phyloP scores from a whole-genome alignment of 192 early-diverging fungal genomes.

The Backusella sp. region DNA sequence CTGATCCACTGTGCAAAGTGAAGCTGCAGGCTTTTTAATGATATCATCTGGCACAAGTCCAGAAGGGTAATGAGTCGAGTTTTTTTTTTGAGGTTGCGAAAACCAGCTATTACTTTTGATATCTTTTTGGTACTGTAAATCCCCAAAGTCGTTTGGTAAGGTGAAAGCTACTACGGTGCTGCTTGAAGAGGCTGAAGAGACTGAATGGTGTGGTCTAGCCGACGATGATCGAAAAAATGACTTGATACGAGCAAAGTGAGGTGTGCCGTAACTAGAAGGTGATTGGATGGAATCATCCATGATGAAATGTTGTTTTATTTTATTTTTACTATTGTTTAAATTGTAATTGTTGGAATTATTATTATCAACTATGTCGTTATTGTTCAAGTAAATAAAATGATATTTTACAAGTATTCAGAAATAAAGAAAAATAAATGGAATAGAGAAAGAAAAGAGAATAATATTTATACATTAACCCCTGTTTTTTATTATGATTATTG shows the following conservation, averaged over 20 bases:
- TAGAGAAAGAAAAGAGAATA: background rate
- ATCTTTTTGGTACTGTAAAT: constrained; percentile 1
- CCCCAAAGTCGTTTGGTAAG: constrained; percentile 18
- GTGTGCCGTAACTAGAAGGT: constrained; percentile 14
- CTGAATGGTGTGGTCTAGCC: background rate
- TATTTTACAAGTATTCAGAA: background rate
- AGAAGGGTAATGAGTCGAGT: background rate
- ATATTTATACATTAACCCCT: constrained; percentile 1
- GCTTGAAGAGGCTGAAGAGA: background rate
- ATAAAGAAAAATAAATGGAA: background rate
- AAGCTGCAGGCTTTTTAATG: constrained; percentile 9
- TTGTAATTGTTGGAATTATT: background rate
- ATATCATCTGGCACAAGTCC: background rate
- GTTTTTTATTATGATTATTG: constrained; percentile 6
- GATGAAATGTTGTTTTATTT: background rate
- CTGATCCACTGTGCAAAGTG: background rate
- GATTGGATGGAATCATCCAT: constrained; percentile 13
- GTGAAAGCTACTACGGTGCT: background rate
- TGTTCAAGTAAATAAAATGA: background rate
- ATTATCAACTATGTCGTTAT: background rate
- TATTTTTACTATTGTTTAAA: background rate
- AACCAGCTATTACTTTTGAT: constrained; percentile 18
- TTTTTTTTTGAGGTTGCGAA: background rate
- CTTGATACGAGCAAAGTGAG: constrained; percentile 15
- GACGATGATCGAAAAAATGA: constrained; percentile 2